These are phyloP conservation scores for Mariannaea elegans DNA, from an alignment of 2,329 filamentous ascomycete species.

Conservation along the genomic window DNA sequence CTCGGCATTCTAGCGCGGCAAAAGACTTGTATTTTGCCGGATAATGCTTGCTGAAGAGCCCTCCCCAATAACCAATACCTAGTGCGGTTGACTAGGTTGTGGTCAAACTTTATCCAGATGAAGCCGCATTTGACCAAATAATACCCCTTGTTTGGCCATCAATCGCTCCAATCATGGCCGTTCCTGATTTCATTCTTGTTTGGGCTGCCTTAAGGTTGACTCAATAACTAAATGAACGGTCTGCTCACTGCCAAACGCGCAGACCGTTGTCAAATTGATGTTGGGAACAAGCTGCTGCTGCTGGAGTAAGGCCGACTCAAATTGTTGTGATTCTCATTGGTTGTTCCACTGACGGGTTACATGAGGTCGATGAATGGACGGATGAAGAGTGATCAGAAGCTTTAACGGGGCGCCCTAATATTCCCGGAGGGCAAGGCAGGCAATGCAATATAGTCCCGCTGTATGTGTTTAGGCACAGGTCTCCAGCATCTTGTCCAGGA, in stretches of 20 bases:
- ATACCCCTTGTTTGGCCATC: conserved; percentile 19
- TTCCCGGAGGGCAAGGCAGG: neutral
- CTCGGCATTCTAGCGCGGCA: conserved; percentile 13
- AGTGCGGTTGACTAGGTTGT: conserved; percentile 24
- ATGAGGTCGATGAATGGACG: neutral
- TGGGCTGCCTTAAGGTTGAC: too few species aligned
- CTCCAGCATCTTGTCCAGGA: conserved; percentile 92
- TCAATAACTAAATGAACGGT: neutral
- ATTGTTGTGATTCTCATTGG: neutral
- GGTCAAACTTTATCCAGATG: conserved; percentile 37
- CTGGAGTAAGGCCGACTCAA: too few species aligned
- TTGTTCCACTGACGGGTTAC: neutral
- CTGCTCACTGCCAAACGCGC: neutral
- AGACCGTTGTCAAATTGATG: too few species aligned
- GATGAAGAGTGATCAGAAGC: neutral
- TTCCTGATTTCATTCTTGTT: conserved; percentile 13
- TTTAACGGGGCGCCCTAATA: neutral
- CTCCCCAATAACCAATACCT: conserved; percentile 4
- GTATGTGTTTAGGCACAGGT: conserved; percentile 70
- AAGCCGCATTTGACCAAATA: conserved; percentile 17
- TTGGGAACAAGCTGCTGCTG: neutral
- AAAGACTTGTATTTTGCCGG: conserved; percentile 11
- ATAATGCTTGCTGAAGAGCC: neutral
- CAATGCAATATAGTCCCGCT: neutral
- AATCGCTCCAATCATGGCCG: conserved; percentile 31